Conservation (phyloP, 495 filamentous ascomycete genomes). For the Xylaria nigripes region DNA sequence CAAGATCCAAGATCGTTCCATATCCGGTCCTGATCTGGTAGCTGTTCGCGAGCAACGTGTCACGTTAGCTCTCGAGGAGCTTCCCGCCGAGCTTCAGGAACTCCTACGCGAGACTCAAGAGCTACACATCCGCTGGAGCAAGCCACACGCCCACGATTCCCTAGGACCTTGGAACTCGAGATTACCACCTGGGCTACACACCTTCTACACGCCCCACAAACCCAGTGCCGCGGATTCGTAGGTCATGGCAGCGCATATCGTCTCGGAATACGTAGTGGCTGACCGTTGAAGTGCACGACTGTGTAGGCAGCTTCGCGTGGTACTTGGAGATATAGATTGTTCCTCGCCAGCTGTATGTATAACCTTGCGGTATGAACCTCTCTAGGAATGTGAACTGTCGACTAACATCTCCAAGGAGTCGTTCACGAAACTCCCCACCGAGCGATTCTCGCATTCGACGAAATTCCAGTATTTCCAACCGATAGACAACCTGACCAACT, state of each 20-base stretch:
- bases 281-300: slow-evolving; percentile 40
- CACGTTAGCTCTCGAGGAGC: slow-evolving; percentile 63
- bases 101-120: slow-evolving; percentile 61
- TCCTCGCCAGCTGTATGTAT: slow-evolving; percentile 21
- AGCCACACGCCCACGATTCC: slow-evolving; percentile 44
- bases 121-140: slow-evolving; percentile 75
- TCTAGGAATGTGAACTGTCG: neutral
- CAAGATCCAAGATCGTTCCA: slow-evolving; percentile 36
- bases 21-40: slow-evolving; percentile 48
- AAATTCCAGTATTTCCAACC: slow-evolving; percentile 61
- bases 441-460: slow-evolving; percentile 57
- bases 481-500: slow-evolving; percentile 46
- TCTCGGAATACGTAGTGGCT: slow-evolving; percentile 6
- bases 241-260: neutral
- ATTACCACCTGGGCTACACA: slow-evolving; percentile 73
- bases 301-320: slow-evolving; percentile 52
- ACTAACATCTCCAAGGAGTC: slow-evolving; percentile 43
- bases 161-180: slow-evolving; percentile 64
- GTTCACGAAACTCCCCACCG: slow-evolving; percentile 57
- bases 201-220: slow-evolving; percentile 59
- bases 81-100: slow-evolving; percentile 57
- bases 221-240: slow-evolving; percentile 13
- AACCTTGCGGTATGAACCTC: neutral
- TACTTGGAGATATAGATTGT: slow-evolving; percentile 56
- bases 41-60: slow-evolving; percentile 74